These are phyloP conservation scores for Dendrostoma leiphaemia DNA, from an alignment of 2,329 filamentous ascomycete genomes.

Conservation along the genomic window DNA sequence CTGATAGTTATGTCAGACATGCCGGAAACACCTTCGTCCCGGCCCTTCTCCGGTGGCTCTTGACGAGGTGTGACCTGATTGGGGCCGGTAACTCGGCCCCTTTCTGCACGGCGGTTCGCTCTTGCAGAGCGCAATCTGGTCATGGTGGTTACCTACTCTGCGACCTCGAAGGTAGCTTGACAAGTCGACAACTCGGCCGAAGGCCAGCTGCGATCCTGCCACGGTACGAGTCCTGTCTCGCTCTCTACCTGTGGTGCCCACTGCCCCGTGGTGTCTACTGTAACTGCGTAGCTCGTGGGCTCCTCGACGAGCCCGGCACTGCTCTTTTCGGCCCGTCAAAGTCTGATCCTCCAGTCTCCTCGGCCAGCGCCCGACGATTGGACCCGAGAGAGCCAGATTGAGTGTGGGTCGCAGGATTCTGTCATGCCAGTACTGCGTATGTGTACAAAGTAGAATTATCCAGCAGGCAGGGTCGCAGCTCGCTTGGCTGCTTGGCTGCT, in stretches of 20 bases:
- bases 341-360: neutral
- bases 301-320: neutral
- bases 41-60: constrained; percentile 20
- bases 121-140: too few relatives aligned
- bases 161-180: neutral
- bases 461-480: too few relatives aligned
- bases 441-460: too few relatives aligned
- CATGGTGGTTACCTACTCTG: too few relatives aligned
- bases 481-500: too few relatives aligned
- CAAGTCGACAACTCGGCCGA: neutral
- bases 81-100: constrained; percentile 7
- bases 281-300: neutral
- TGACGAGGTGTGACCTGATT: constrained; percentile 14
- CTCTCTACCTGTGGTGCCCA: too few relatives aligned
- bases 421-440: neutral
- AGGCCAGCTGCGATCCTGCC: neutral
- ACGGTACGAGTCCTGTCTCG: neutral
- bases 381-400: neutral
- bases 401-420: neutral
- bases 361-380: neutral
- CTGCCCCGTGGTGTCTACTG: too few relatives aligned
- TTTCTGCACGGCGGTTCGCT: neutral
- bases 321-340: neutral
- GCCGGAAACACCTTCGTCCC: constrained; percentile 1
- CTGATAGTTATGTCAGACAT: constrained; percentile 6